phyloP scores from a whole-genome alignment of 73 alveolate species.

The Paramecium sexaurelia region DNA sequence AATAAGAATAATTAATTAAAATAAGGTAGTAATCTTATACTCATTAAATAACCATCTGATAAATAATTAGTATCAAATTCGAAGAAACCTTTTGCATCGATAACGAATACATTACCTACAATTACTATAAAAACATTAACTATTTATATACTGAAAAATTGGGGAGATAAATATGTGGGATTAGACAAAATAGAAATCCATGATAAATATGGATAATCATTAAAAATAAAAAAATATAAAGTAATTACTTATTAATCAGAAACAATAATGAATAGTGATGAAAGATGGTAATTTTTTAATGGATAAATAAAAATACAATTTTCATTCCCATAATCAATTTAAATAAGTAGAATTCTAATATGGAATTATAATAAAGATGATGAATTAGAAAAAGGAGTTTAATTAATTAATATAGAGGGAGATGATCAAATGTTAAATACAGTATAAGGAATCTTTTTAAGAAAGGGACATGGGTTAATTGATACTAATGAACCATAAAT shows the following conservation, averaged over 20 bases:
- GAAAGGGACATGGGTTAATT: slow-evolving; percentile 76
- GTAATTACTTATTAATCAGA: slow-evolving; percentile 68
- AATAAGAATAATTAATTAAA: background rate
- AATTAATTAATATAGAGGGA: slow-evolving; percentile 69
- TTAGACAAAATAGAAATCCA: slow-evolving; percentile 78
- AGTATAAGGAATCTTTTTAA: slow-evolving; percentile 68
- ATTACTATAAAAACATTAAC: slow-evolving; percentile 66
- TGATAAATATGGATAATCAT: slow-evolving; percentile 67
- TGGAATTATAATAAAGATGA: slow-evolving; percentile 76
- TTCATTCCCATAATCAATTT: slow-evolving; percentile 64
- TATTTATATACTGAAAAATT: slow-evolving; percentile 67
- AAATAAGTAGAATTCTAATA: slow-evolving; percentile 74
- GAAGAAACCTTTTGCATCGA: background rate
- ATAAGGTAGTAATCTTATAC: background rate
- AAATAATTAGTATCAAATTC: background rate
- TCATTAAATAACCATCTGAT: background rate
- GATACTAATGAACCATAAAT: slow-evolving; percentile 72
- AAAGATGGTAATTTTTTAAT: slow-evolving; percentile 83
- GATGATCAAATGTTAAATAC: slow-evolving; percentile 65
- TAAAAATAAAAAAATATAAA: slow-evolving; percentile 49
- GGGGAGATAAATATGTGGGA: slow-evolving; percentile 85
- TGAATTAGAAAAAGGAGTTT: slow-evolving; percentile 82
- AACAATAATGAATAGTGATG: slow-evolving; percentile 75
- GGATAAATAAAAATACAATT: slow-evolving; percentile 68
- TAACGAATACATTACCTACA: background rate